These are phyloP conservation scores for Harringtonia aguacate DNA, from an alignment of 2,329 filamentous ascomycete species.

Conservation along the genomic window DNA sequence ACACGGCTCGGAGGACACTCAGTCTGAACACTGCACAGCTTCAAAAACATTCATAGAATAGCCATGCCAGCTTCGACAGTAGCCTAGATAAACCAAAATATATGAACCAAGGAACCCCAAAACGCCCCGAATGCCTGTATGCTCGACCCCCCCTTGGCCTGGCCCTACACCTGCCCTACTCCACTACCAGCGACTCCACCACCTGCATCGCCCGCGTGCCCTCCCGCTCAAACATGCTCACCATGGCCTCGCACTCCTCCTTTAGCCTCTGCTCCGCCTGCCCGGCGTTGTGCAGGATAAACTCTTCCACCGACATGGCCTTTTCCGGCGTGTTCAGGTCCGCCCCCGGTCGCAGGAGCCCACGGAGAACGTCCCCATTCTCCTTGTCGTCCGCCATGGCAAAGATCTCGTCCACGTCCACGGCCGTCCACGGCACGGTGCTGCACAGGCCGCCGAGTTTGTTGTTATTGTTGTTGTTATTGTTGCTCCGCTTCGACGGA, in stretches of 20 bases:
- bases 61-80: too few relatives aligned
- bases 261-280: conserved; percentile 71
- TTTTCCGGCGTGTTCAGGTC: conserved; percentile 67
- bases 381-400: conserved; percentile 38
- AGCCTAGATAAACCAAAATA: too few relatives aligned
- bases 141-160: background rate
- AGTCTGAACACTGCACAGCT: too few relatives aligned
- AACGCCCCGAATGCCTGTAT: background rate
- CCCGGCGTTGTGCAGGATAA: conserved; percentile 73
- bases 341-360: conserved; percentile 42
- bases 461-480: too few relatives aligned
- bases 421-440: conserved; percentile 55
- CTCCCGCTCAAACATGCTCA: conserved; percentile 73
- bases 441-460: conserved; percentile 44
- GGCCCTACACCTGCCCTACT: conserved; percentile 14
- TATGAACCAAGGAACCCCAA: background rate
- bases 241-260: conserved; percentile 71
- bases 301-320: conserved; percentile 87
- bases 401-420: conserved; percentile 68
- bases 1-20: too few relatives aligned
- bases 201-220: conserved; percentile 66
- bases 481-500: conserved; percentile 50
- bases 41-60: too few relatives aligned
- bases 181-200: conserved; percentile 60
- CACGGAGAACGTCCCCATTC: conserved; percentile 33